Percentiles rank a stretch among this genome's conserved stretches.
phyloP scores from a whole-genome alignment of 176 grass and related monocot species.

The Ampelocalamus luodianensis region DNA sequence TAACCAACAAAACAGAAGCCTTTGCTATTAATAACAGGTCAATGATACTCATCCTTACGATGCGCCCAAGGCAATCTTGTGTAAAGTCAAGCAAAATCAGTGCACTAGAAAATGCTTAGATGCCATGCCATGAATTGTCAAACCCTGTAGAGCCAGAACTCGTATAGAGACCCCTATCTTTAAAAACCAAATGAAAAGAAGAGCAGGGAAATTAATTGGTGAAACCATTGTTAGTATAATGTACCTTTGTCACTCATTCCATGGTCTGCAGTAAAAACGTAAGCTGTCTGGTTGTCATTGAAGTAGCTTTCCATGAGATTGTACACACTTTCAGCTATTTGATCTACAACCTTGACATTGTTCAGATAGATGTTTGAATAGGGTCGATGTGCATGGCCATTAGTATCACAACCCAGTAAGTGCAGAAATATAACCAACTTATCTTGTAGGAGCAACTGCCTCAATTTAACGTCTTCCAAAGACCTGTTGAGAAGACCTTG shows the following conservation, averaged over 20 bases:
- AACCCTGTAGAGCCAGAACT: constrained; percentile 21
- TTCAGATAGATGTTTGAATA: constrained; percentile 94
- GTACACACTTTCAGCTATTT: constrained; percentile 84
- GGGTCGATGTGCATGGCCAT: constrained; percentile 91
- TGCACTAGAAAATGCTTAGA: constrained; percentile 16
- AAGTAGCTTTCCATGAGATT: constrained; percentile 95
- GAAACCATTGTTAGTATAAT: constrained; percentile 3
- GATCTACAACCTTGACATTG: constrained; percentile 95
- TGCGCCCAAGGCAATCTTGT: neutral
- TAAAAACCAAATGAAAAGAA: constrained; percentile 19
- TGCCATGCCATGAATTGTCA: constrained; percentile 21
- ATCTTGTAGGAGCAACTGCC: constrained; percentile 74
- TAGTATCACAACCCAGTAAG: constrained; percentile 93
- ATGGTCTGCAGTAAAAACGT: constrained; percentile 94
- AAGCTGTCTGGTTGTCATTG: constrained; percentile 82
- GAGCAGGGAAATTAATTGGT: constrained; percentile 10
- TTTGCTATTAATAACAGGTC: constrained; percentile 30
- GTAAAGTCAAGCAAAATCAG: constrained; percentile 37
- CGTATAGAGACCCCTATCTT: constrained; percentile 2
- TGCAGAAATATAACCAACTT: constrained; percentile 95
- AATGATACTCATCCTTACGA: constrained; percentile 25
- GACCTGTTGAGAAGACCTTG: constrained; percentile 86
- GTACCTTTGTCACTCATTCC: constrained; percentile 99
- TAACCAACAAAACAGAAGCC: constrained; percentile 31
- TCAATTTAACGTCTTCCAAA: constrained; percentile 66